Base-by-base conservation (phyloP, 129 eudicot species). In the Tagetes patula region DNA sequence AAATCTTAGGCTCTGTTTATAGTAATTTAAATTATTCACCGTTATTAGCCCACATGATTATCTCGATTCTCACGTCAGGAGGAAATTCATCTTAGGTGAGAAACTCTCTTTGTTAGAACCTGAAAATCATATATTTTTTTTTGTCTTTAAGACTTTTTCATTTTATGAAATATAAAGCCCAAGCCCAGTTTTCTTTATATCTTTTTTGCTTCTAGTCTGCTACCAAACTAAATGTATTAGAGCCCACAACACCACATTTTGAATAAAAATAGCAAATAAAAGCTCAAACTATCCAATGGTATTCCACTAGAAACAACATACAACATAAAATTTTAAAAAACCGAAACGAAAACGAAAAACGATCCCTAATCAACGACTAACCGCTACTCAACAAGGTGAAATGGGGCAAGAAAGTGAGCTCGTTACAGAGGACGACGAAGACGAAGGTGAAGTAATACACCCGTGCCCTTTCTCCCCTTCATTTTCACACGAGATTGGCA, bases 381-480 rank as follows among this genome's bases (percentile, higher is more conserved):
- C 73, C 50, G 42, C 40, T 45, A 56, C 69, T 79, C 52, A 77
- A 69, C 58, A 67, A 40, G 50, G 79, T 12, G 63, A 77, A 27
- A 76, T 27, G 3, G 70, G 75, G 45, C 55, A 77, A 52, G 73
- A 72, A 76, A 63, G 77, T 14, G 84, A 76, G 65, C 86, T 65
- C 13, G 72, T 86, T n/a, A 82, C 61, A 31, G 87, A 84, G 5
- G 76, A 76, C 3, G 79, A 66, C 0, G 86, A 78, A 38, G 84
- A 75, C 42, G 85, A 82, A 45, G 81, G 75, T 41, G 85, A 72
- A 71, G 78, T 70, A 30, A 67, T 12, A 72, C 68, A 42, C 42
- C 65, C 49, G 6, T 43, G 67, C 54, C 45, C 69, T 47, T 82
- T 75, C 67, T 60, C 85, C 66, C 53, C 61, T 48, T 73, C 70